Base-by-base conservation (phyloP, 495 filamentous ascomycete genomes). In the Tuber brumale region DNA sequence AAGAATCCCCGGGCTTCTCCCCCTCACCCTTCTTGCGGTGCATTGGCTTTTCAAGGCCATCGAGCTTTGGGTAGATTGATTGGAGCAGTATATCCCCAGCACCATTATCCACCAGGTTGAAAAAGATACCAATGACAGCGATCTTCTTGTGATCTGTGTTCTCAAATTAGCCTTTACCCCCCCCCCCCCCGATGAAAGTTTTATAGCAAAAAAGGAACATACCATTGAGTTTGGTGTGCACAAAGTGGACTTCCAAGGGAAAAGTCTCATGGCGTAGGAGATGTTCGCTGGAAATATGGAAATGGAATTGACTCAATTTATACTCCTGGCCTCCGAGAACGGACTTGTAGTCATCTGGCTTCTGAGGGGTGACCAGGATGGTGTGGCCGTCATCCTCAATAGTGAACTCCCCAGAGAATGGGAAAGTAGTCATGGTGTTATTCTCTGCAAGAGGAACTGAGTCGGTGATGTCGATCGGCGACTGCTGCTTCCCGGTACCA, bases 231-330 rank as follows among this genome's bases (percentile, higher is more conserved):
- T 84, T 85, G 77, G 86, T 84, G 80, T 89, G 90, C 69, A 92
- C 90, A 80, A 92, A 88, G 83, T 92, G 91, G 80, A 87, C 86
- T 82, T 92, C 91, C 83, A 91, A 76, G 2, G 88, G 88, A 74
- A 82, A 89, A 76, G 85, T 83, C 78, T 88, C 88, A 80, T 69
- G 51, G 10, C 75, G 85, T 31, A 93, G 79, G 43, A 83, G 85
- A 82, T 92, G 91, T 84, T 93, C 91, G 79, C 88, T 88, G 12
- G 91, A 90, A 14, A 90, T 88, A 77, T 93, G 90, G 84, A 92
- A 91, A 82, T 93, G 90, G 84, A 91, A 92, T 79, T 92, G 89
- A 35, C 86, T 81, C 35, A 93, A 84, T 12, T 84, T 79, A 77
- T 88, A 91, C 7, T 82, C 82, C 74, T 83, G 83, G 27, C 83